These are phyloP conservation scores for Scheffersomyces quercinus DNA, from an alignment of 1,139 yeast genomes.

Conservation along the genomic window DNA sequence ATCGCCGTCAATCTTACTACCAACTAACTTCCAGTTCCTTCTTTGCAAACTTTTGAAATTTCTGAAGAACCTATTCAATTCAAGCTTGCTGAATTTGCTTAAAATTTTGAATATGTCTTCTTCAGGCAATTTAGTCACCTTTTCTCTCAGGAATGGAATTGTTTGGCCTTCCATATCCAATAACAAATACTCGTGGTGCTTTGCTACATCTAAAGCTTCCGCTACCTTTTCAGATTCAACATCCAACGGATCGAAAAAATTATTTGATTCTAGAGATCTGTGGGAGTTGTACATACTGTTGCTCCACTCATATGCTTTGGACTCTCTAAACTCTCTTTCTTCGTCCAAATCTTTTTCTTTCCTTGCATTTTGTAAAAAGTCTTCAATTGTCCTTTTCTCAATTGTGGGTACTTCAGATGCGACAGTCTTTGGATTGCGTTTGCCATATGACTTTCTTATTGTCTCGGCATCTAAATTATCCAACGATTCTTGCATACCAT, in stretches of 20 bases:
- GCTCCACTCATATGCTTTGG: constrained; percentile 58
- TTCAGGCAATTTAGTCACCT: constrained; percentile 38
- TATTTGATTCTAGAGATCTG: constrained; percentile 41
- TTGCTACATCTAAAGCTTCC: too few relatives aligned
- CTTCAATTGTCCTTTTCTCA: constrained; percentile 27
- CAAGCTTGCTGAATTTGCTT: constrained; percentile 34
- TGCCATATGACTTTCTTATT: constrained; percentile 5
- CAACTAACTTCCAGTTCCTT: constrained; percentile 48
- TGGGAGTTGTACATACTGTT: constrained; percentile 33
- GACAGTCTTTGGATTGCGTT: background rate
- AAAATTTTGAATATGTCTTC: constrained; percentile 51
- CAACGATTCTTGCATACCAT: background rate
- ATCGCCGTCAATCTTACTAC: constrained; percentile 30
- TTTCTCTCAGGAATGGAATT: constrained; percentile 37
- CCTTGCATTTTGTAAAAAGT: constrained; percentile 47
- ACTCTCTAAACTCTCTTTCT: constrained; percentile 48
- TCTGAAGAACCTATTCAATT: constrained; percentile 29
- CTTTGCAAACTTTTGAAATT: constrained; percentile 34
- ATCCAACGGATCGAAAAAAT: constrained; percentile 50
- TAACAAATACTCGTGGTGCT: constrained; percentile 40
- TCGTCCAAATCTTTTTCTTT: constrained; percentile 34
- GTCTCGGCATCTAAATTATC: constrained; percentile 7
- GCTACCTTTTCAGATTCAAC: background rate
- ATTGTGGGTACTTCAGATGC: constrained; percentile 4
- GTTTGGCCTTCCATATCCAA: constrained; percentile 45